phyloP scores from a whole-genome alignment of 1,139 yeast genomes.

The Protomyces inouyei region DNA sequence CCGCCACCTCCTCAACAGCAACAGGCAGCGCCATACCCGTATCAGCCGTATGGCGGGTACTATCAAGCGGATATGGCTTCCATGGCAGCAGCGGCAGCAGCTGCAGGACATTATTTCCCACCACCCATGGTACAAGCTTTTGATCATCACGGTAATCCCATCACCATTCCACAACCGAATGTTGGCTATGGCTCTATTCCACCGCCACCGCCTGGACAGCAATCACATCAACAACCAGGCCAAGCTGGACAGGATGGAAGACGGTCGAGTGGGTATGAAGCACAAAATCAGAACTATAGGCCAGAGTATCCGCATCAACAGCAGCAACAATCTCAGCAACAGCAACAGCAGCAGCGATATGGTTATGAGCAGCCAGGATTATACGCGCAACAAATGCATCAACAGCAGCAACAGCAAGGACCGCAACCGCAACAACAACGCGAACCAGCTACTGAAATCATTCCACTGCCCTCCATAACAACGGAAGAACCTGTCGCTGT shows the following conservation, averaged over 20 bases:
- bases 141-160: neutral
- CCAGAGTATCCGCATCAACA: neutral
- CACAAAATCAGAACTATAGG: neutral
- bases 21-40: neutral
- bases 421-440: conserved; percentile 13
- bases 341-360: neutral
- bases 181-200: neutral
- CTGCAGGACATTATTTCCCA: neutral
- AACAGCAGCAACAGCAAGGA: conserved; percentile 2
- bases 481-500: neutral
- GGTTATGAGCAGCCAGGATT: conserved; percentile 3
- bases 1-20: conserved; percentile 9
- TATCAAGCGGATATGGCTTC: neutral
- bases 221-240: neutral
- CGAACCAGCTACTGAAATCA: neutral
- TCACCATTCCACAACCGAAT: neutral
- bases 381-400: neutral
- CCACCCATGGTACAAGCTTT: neutral
- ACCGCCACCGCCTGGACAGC: neutral
- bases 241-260: neutral
- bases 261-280: neutral
- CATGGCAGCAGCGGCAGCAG: neutral
- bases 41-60: neutral
- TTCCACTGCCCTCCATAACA: neutral
- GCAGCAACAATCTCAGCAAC: conserved; percentile 11